phyloP scores from a whole-genome alignment of 805 yeast species.

The Candida mattraensis region DNA sequence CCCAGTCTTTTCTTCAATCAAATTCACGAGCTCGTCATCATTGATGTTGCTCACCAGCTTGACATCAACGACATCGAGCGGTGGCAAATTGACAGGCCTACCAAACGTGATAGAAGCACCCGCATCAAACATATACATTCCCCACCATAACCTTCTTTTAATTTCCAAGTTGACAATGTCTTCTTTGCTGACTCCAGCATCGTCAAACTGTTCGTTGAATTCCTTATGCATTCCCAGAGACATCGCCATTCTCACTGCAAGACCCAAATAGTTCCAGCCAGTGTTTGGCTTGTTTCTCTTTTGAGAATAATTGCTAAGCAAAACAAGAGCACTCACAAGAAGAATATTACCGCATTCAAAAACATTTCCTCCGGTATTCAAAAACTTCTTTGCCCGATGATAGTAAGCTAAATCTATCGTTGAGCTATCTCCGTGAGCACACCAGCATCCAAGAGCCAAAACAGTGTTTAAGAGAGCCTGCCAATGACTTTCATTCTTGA shows the following conservation, averaged over 20 bases:
- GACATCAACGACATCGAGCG: slow-evolving; percentile 46
- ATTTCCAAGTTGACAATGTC: slow-evolving; percentile 49
- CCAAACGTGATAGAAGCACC: slow-evolving; percentile 67
- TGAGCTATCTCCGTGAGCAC: slow-evolving; percentile 53
- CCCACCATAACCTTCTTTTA: slow-evolving; percentile 69
- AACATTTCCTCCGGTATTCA: slow-evolving; percentile 41
- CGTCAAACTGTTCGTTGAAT: slow-evolving; percentile 30
- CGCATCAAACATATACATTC: slow-evolving; percentile 59
- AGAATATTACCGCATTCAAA: slow-evolving; percentile 61
- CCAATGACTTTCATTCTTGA: slow-evolving; percentile 48
- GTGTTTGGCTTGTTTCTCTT: slow-evolving; percentile 66
- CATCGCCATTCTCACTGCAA: slow-evolving; percentile 65
- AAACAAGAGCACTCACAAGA: slow-evolving; percentile 50
- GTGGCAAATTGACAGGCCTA: slow-evolving; percentile 57
- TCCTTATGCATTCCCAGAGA: slow-evolving; percentile 64
- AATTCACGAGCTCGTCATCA: slow-evolving; percentile 38
- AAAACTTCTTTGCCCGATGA: slow-evolving; percentile 46
- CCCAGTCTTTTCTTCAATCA: slow-evolving; percentile 25
- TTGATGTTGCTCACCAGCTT: slow-evolving; percentile 50
- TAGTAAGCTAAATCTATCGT: slow-evolving; percentile 56
- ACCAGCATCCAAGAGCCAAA: slow-evolving; percentile 70
- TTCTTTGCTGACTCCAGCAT: slow-evolving; percentile 22
- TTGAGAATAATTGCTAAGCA: slow-evolving; percentile 61
- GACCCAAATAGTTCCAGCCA: slow-evolving; percentile 66
- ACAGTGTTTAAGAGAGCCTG: slow-evolving; percentile 55